Evolutionary conservation across 352 stramenopile genomes (phyloP).

Genomic region (Phytophthora agathidicida): DNA sequence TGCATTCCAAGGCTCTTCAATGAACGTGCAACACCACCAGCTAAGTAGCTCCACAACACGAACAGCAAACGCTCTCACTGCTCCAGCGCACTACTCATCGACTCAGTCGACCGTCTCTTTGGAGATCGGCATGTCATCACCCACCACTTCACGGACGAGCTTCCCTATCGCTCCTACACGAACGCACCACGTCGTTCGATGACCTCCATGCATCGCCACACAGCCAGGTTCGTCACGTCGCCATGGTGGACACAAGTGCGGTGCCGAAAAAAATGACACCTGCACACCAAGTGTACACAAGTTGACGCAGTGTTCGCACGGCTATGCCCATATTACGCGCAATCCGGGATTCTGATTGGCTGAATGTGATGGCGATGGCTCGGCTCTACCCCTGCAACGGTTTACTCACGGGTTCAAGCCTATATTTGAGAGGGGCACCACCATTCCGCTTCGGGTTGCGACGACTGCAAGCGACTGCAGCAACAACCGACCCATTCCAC

Average conservation of each 20-base stretch:
- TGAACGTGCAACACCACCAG: neutral
- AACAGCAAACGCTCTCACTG: neutral
- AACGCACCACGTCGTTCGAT: neutral
- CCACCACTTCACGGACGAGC: slow-evolving; percentile 60
- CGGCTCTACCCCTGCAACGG: too few relatives aligned
- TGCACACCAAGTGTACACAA: too few relatives aligned
- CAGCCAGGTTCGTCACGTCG: slow-evolving; percentile 19
- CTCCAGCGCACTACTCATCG: slow-evolving; percentile 65
- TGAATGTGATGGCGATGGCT: too few relatives aligned
- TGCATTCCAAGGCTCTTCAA: slow-evolving; percentile 47
- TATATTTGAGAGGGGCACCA: neutral
- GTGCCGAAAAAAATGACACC: too few relatives aligned
- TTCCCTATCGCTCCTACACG: slow-evolving; percentile 36
- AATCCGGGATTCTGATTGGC: too few relatives aligned
- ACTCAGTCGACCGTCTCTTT: slow-evolving; percentile 77
- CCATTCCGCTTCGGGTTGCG: neutral
- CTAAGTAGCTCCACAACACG: neutral
- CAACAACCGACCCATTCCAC: slow-evolving; percentile 16
- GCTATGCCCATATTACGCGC: too few relatives aligned
- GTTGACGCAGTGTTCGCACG: too few relatives aligned
- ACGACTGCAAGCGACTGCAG: too few relatives aligned
- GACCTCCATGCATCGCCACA: neutral
- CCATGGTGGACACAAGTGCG: too few relatives aligned
- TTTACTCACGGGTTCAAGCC: neutral
- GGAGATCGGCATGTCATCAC: slow-evolving; percentile 53